phyloP scores from a whole-genome alignment of 1,284 basidiomycete genomes.

The Mrakiaceae sp. region DNA sequence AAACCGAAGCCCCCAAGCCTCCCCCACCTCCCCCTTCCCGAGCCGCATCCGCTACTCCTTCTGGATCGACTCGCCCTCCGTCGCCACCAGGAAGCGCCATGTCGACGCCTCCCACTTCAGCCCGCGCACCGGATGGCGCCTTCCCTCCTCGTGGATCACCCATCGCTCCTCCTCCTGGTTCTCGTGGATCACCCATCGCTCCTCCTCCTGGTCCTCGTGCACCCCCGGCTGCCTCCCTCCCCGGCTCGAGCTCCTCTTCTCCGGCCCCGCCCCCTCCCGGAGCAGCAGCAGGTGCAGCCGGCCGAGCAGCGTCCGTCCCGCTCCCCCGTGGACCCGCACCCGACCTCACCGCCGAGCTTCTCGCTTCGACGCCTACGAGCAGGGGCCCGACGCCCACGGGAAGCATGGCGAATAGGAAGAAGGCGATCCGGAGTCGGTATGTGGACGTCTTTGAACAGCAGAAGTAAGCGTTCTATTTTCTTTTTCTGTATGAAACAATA shows the following conservation, averaged over 20 bases:
- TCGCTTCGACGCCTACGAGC: conserved; percentile 28
- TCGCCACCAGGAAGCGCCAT: conserved; percentile 53
- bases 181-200: conserved; percentile 18
- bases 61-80: conserved; percentile 39
- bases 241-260: neutral
- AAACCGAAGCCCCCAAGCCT: conserved; percentile 42
- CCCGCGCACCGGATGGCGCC: conserved; percentile 6
- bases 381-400: conserved; percentile 20
- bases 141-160: conserved; percentile 17
- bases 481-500: no score
- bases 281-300: conserved; percentile 41
- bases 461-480: no score
- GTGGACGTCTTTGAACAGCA: conserved; percentile 36
- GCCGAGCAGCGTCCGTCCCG: neutral
- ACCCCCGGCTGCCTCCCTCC: conserved; percentile 2
- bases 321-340: neutral
- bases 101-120: conserved; percentile 25
- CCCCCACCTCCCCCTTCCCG: conserved; percentile 56
- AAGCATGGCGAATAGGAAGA: conserved; percentile 41
- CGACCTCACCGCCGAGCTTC: conserved; percentile 30
- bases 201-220: conserved; percentile 9
- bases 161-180: conserved; percentile 5
- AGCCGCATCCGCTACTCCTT: conserved; percentile 70
- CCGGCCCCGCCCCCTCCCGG: conserved; percentile 40
- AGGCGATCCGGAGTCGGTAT: conserved; percentile 65